phyloP scores from a whole-genome alignment of 2,329 filamentous ascomycete genomes.

The Teratosphaeria gauchensis region DNA sequence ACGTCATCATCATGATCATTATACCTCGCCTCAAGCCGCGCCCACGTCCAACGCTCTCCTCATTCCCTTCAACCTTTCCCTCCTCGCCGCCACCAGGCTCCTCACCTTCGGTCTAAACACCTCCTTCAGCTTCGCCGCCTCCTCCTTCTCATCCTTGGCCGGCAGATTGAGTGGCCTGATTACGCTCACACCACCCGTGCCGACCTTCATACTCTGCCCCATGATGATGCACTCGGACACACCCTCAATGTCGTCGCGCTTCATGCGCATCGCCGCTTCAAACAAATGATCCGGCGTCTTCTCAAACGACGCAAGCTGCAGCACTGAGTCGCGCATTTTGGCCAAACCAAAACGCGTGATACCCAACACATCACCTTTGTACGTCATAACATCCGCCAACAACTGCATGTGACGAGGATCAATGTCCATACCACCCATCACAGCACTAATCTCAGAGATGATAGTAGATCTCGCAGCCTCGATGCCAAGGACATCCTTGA shows the following conservation, averaged over 20 bases:
- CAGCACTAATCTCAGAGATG: constrained; percentile 72
- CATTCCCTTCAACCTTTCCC: constrained; percentile 5
- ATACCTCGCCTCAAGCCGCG: background rate
- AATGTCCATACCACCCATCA: constrained; percentile 92
- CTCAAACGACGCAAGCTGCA: constrained; percentile 92
- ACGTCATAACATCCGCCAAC: constrained; percentile 96
- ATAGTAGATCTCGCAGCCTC: constrained; percentile 89
- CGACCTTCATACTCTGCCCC: constrained; percentile 86
- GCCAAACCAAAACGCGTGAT: constrained; percentile 94
- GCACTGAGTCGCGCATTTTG: constrained; percentile 89
- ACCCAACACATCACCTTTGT: constrained; percentile 91
- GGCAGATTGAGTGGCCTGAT: constrained; percentile 63
- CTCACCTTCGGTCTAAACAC: constrained; percentile 3
- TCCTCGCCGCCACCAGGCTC: background rate
- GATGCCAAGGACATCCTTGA: constrained; percentile 77
- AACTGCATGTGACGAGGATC: constrained; percentile 97
- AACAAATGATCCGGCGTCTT: constrained; percentile 98
- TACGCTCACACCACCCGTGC: constrained; percentile 86
- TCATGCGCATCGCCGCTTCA: constrained; percentile 84
- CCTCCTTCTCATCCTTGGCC: constrained; percentile 39
- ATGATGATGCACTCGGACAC: constrained; percentile 97
- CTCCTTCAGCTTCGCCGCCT: constrained; percentile 1
- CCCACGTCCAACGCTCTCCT: constrained; percentile 5
- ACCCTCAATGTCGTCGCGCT: constrained; percentile 83
- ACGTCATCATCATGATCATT: background rate